Base-by-base conservation (phyloP, 2,329 filamentous ascomycete species). In the Aspergillus terreus region DNA sequence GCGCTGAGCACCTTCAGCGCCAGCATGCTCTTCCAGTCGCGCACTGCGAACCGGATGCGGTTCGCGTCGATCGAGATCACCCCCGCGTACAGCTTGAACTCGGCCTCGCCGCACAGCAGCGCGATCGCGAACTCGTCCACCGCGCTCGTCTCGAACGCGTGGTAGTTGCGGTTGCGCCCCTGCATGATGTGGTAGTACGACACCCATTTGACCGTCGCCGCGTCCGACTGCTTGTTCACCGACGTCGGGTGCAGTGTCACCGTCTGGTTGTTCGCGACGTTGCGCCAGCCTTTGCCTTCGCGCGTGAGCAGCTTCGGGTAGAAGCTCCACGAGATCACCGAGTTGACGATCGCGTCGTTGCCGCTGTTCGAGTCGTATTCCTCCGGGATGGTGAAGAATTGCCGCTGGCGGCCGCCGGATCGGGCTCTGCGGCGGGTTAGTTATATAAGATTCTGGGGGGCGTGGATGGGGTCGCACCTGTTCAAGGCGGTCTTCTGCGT, bases 141-240 rank as follows among this genome's bases (percentile, higher is more conserved):
- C 1, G 86, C 83, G 10, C 86, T 89, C 2, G 90, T 95, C 66
- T 95, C 90, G 59, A 96, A 92, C 0, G 94, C 94, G 58, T 96
- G 95, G 59, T 92, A 90, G 62, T 68, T 78, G 76, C 80, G 81
- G 80, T 85, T 89, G 74, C 77, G 91, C 2, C 88, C 87, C 70
- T 96, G 92, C 90, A 97, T 95, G 58, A 97, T 96, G 68, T 95
- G 88, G 73, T 97, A 97, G 70, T 96, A 99, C 0, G 89, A 94
- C 42, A 99, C 76, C 84, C 90, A 97, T 64, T 85, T 86, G 36
- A 91, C 75, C 38, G 65, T 58, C 1, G 57, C 38, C 7, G 35
- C 35, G n/a, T 72, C 69, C 5, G 66, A 57, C 10, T 78, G 81
- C 65, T 91, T 91, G 70, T 97, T 97, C 58, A 99, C 89, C 1